phyloP scores from a whole-genome alignment of 345 rosid genomes.

The Sonneratia caseolaris region DNA sequence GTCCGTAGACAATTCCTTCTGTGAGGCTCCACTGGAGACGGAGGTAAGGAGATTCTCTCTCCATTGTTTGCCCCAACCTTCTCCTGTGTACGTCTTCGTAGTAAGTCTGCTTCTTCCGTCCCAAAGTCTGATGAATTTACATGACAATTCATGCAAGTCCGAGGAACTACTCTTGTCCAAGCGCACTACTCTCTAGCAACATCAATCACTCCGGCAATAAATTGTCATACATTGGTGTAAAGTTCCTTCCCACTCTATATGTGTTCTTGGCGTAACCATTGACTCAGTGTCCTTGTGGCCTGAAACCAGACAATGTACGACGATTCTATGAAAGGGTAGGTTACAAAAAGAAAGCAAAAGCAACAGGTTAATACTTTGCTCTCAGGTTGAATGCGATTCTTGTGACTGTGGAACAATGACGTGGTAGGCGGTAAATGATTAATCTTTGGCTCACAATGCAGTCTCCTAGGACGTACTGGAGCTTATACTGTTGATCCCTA shows the following conservation, averaged over 20 bases:
- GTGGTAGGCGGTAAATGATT: neutral
- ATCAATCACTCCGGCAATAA: neutral
- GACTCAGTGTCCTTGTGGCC: too few relatives aligned
- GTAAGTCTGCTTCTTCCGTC: neutral
- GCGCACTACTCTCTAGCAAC: neutral
- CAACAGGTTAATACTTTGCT: neutral
- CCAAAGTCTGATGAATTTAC: neutral
- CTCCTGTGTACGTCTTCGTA: neutral
- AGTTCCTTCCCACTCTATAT: neutral
- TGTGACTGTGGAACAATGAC: neutral
- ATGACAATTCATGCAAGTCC: neutral
- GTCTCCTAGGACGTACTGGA: too few relatives aligned
- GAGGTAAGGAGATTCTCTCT: slow-evolving; percentile 34
- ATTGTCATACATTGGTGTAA: too few relatives aligned
- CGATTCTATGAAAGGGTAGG: too few relatives aligned
- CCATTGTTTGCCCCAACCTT: neutral
- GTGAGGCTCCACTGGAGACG: slow-evolving; percentile 12
- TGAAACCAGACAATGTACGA: too few relatives aligned
- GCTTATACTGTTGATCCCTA: too few relatives aligned
- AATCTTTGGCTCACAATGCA: too few relatives aligned
- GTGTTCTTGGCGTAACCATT: neutral
- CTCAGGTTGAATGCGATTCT: neutral
- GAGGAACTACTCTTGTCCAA: neutral
- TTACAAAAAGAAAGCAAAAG: neutral
- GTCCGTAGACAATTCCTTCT: slow-evolving; percentile 2